phyloP scores from a whole-genome alignment of 305 asterid genomes.

The Stenogyne calaminthoides region DNA sequence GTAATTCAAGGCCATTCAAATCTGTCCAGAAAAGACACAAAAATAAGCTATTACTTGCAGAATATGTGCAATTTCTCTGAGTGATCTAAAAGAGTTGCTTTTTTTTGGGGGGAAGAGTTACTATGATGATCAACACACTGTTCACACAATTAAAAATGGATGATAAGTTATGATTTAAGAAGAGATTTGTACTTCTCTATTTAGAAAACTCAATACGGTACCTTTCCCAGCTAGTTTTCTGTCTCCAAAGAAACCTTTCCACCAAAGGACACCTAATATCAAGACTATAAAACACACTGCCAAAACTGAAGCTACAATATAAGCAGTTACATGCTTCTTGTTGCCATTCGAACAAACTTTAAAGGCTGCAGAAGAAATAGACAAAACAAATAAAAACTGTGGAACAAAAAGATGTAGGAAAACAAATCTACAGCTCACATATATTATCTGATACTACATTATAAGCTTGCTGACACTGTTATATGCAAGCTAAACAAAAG shows the following conservation, averaged over 20 bases:
- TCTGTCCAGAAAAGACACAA: slow-evolving; percentile 41
- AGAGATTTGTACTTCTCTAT: not conserved
- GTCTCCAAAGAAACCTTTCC: slow-evolving; percentile 57
- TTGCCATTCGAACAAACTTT: slow-evolving; percentile 63
- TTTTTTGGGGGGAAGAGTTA: not conserved
- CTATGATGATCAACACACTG: not conserved
- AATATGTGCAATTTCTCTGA: not conserved
- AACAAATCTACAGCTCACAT: not conserved
- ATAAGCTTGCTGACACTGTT: not conserved
- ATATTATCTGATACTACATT: slow-evolving; percentile 11
- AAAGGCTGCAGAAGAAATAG: slow-evolving; percentile 51
- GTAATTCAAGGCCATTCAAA: slow-evolving; percentile 67
- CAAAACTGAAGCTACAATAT: slow-evolving; percentile 53
- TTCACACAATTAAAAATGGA: not conserved
- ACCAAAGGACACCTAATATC: slow-evolving; percentile 58
- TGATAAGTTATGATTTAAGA: slow-evolving; percentile 1
- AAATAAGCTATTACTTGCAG: slow-evolving; percentile 11
- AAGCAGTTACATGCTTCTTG: slow-evolving; percentile 53
- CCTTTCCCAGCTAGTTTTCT: slow-evolving; percentile 54
- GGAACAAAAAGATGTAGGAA: not conserved
- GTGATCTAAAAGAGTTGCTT: not conserved
- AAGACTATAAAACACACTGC: slow-evolving; percentile 35
- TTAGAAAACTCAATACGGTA: slow-evolving; percentile 23
- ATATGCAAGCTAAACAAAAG: not conserved
- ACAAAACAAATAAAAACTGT: slow-evolving; percentile 7